phyloP scores from a whole-genome alignment of 2,329 filamentous ascomycete genomes.

The Penicillium sp. region DNA sequence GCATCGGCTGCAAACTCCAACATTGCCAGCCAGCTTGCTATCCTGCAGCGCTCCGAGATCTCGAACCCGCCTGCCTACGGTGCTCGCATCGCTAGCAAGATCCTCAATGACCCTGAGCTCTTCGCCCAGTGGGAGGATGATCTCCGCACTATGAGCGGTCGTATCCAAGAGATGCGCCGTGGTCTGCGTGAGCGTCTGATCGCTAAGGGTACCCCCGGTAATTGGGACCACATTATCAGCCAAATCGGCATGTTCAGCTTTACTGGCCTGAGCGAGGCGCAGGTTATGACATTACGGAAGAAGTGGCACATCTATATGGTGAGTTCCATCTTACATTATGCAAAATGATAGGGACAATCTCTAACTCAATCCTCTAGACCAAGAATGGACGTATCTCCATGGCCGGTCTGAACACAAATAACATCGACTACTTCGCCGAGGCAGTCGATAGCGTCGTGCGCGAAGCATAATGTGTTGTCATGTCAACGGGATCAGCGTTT shows the following conservation, averaged over 20 bases:
- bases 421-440: conserved; percentile 88
- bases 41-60: conserved; percentile 95
- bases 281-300: conserved; percentile 45
- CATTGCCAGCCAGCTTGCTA: conserved; percentile 81
- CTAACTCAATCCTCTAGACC: conserved; percentile 47
- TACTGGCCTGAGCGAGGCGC: conserved; percentile 48
- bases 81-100: conserved; percentile 75
- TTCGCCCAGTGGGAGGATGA: conserved; percentile 93
- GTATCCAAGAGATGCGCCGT: conserved; percentile 88
- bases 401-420: conserved; percentile 91
- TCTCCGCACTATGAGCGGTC: conserved; percentile 86
- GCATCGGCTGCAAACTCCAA: conserved; percentile 57
- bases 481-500: conserved; percentile 6
- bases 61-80: conserved; percentile 95
- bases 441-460: conserved; percentile 79
- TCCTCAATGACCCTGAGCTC: conserved; percentile 76
- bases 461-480: conserved; percentile 29
- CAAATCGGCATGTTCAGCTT: conserved; percentile 99
- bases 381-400: conserved; percentile 98
- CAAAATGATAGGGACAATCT: not conserved
- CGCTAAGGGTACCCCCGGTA: conserved; percentile 76
- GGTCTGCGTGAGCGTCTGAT: conserved; percentile 75
- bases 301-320: conserved; percentile 52
- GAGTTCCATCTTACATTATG: conserved; percentile 14
- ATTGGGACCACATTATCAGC: conserved; percentile 95